These are phyloP conservation scores for Yarrowia sp. DNA, from an alignment of 805 yeast species.

Conservation along the genomic window DNA sequence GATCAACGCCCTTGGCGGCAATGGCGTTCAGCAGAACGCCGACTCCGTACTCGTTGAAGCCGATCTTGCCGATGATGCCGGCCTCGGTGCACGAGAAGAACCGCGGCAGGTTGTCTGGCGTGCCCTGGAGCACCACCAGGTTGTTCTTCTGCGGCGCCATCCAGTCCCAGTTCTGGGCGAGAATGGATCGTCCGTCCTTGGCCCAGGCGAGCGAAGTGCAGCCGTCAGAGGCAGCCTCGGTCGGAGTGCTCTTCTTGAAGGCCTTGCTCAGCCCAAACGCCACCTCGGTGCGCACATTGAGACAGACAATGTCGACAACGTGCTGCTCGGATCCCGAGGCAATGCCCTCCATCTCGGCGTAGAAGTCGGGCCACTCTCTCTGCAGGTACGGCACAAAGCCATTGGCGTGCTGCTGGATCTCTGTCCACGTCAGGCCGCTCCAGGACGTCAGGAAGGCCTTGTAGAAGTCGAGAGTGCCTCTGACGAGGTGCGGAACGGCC, in stretches of 20 bases:
- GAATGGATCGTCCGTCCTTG: conserved; percentile 34
- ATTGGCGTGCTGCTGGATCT: conserved; percentile 36
- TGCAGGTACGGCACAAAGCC: conserved; percentile 38
- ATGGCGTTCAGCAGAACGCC: conserved; percentile 41
- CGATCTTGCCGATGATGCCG: conserved; percentile 42
- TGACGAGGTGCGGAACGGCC: conserved; percentile 38
- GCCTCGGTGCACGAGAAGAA: conserved; percentile 40
- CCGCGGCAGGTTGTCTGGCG: conserved; percentile 34
- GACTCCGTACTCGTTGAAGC: conserved; percentile 39
- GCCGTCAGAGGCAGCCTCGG: conserved; percentile 38
- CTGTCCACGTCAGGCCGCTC: conserved; percentile 38
- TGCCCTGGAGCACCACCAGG: conserved; percentile 37
- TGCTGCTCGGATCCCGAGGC: conserved; percentile 42
- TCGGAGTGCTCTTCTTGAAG: background rate
- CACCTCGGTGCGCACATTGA: conserved; percentile 45
- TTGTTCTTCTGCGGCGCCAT: conserved; percentile 35
- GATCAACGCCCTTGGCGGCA: conserved; percentile 37
- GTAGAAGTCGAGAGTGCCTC: conserved; percentile 38
- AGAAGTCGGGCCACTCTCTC: conserved; percentile 37
- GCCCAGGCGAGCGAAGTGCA: conserved; percentile 42
- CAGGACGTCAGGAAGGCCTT: conserved; percentile 34
- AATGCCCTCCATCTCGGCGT: conserved; percentile 42
- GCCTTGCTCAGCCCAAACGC: conserved; percentile 34
- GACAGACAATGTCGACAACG: conserved; percentile 41
- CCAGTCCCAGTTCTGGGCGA: conserved; percentile 49